Conservation (phyloP, 768 basidiomycete genomes). For the Russula olivacea region DNA sequence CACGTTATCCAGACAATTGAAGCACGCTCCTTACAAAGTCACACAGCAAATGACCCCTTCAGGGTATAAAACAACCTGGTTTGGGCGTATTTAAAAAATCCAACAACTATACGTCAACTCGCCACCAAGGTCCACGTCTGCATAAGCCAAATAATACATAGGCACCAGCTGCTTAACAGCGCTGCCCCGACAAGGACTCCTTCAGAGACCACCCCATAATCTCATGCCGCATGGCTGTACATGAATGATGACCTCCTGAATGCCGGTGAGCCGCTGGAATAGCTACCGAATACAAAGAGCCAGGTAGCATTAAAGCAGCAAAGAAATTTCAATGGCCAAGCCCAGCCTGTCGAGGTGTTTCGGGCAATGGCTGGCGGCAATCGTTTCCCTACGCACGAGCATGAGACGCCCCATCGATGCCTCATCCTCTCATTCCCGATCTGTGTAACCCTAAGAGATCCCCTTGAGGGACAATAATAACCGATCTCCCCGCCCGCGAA, state of each 20-base stretch:
- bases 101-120: background rate
- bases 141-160: background rate
- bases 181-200: slow-evolving; percentile 1
- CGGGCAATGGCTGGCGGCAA: background rate
- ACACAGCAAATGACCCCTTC: slow-evolving; percentile 22
- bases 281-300: background rate
- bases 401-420: background rate
- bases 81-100: background rate
- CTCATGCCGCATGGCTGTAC: background rate
- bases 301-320: background rate
- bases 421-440: background rate
- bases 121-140: background rate
- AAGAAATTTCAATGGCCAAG: no score
- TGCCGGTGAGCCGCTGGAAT: background rate
- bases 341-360: background rate
- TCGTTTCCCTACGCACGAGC: background rate
- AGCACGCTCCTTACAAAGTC: background rate
- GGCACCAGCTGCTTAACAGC: background rate
- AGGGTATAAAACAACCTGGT: slow-evolving; percentile 14
- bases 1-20: background rate
- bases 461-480: slow-evolving; percentile 11
- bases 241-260: background rate
- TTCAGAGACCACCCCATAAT: slow-evolving; percentile 2
- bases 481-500: background rate
- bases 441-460: background rate